These are phyloP conservation scores for Aureoboletus auriporus DNA, from an alignment of 768 basidiomycete genomes.

Conservation along the genomic window DNA sequence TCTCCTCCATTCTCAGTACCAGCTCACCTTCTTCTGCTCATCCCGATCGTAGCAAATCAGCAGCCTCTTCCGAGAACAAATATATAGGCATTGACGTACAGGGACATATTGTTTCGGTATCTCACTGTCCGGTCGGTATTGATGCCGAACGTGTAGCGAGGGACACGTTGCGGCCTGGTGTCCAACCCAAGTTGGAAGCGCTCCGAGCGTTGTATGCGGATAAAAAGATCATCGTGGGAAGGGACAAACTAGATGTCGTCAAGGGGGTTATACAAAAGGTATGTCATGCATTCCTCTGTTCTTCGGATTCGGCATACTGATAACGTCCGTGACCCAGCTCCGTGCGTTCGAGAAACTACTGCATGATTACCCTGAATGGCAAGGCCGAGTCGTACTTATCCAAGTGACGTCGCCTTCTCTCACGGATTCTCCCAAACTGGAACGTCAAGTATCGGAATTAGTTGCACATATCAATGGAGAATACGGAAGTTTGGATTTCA, in stretches of 20 bases:
- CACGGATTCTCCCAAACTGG: slow-evolving; percentile 89
- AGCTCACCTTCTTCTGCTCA: not conserved
- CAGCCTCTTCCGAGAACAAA: slow-evolving; percentile 14
- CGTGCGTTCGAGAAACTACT: slow-evolving; percentile 95
- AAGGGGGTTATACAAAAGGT: slow-evolving; percentile 98
- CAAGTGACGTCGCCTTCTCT: slow-evolving; percentile 88
- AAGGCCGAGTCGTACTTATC: slow-evolving; percentile 81
- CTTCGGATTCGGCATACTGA: not conserved
- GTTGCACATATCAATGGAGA: slow-evolving; percentile 95
- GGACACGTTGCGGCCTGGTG: slow-evolving; percentile 80
- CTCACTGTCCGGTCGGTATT: slow-evolving; percentile 93
- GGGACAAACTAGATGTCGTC: slow-evolving; percentile 98
- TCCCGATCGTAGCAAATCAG: slow-evolving; percentile 6
- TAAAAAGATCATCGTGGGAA: slow-evolving; percentile 97
- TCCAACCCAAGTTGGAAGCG: slow-evolving; percentile 86
- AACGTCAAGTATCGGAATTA: slow-evolving; percentile 88
- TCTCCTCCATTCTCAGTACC: slow-evolving; percentile 5
- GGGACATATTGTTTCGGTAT: slow-evolving; percentile 77
- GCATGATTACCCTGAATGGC: slow-evolving; percentile 92
- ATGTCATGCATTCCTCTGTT: not conserved
- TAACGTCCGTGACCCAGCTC: slow-evolving; percentile 45
- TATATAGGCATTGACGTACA: slow-evolving; percentile 69
- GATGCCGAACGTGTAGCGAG: slow-evolving; percentile 86
- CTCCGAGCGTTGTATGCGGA: slow-evolving; percentile 83
- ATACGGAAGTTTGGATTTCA: slow-evolving; percentile 91